Evolutionary conservation across 495 filamentous ascomycete species (phyloP), one percentile per base, ranked within the genome.

Genomic region (Lophiostoma macrostomum): DNA sequence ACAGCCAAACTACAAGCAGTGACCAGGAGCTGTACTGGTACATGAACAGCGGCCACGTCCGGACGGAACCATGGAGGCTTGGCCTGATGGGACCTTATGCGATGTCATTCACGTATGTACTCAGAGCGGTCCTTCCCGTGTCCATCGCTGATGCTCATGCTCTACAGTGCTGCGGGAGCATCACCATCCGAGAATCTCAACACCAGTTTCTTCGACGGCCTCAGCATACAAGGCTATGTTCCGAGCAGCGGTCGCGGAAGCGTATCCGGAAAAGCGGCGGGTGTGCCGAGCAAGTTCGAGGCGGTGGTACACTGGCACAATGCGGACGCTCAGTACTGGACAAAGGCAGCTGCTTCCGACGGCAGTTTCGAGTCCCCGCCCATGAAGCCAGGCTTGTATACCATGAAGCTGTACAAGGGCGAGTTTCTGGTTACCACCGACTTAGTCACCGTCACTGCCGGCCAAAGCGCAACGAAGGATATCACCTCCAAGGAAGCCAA

Each of bases 1-100:
- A 58, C 24, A 51, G 40, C 31, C 54, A 58, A 18, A 56, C 43
- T 16, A 40, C 38, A 4, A 27, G 29, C 28, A 40, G 20, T 12
- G 46, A 58, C 29, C 46, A 58, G 18, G 54, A 58, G 24, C 24
- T 58, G 8, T 58, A 58, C 32, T 58, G 54, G 54, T 58, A 58
- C 28, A 58, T 58, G 54, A 58, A 58, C 18, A 51, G 45, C 22
- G 54, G 54, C 18, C 54, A 58, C 40, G 37, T 58, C 11, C 44
- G 54, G 24, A 58, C 54, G 0, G 54, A 58, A 20, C 54, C 54
- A 11, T 58, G 54, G 54, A 23, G 54, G n/a, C 40, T 58, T 12
- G 54, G 54, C 1, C 32, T 58, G 23, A 14, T 25, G 32, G 54
- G 54, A 8, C 54, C 54, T 14, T 58, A 58, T 39, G 54, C 54